Conservation (phyloP, 441 rosid species). For the Erodium texanum region DNA sequence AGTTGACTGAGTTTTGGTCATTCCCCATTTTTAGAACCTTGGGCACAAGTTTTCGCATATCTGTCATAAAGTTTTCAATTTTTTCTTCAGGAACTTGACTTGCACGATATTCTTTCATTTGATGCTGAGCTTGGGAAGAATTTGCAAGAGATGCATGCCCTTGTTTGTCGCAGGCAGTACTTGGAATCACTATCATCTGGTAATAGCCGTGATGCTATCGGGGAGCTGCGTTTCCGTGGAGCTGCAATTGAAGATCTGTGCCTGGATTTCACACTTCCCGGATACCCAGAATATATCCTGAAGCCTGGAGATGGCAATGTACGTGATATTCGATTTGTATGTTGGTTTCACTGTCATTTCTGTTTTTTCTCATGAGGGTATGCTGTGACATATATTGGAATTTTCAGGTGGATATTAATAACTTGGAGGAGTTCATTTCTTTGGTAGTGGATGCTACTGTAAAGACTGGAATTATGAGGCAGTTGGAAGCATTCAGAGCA, state of each 20-base stretch:
- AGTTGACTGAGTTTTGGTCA: too few species aligned
- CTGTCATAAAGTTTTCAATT: neutral
- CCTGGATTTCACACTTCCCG: constrained; percentile 92
- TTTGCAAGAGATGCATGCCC: constrained; percentile 70
- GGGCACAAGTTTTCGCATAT: too few species aligned
- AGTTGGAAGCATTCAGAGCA: constrained; percentile 85
- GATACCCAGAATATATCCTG: constrained; percentile 79
- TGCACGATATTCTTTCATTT: constrained; percentile 72
- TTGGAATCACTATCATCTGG: constrained; percentile 44
- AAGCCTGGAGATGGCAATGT: constrained; percentile 79
- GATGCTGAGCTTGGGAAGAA: constrained; percentile 83
- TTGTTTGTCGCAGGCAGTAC: constrained; percentile 67
- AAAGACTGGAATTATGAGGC: constrained; percentile 67
- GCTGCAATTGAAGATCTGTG: constrained; percentile 67
- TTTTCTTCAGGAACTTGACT: constrained; percentile 84
- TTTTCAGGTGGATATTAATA: constrained; percentile 63
- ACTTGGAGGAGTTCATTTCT: constrained; percentile 77
- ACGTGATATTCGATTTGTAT: constrained; percentile 14
- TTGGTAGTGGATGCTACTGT: constrained; percentile 87
- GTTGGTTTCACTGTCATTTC: constrained; percentile 3
- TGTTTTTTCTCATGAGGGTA: neutral
- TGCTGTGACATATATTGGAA: constrained; percentile 6
- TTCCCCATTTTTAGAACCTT: too few species aligned
- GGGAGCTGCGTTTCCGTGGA: constrained; percentile 53
- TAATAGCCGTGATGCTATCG: constrained; percentile 28